Conservation (phyloP, 345 rosid species). For the Xanthoceras sorbifolium region DNA sequence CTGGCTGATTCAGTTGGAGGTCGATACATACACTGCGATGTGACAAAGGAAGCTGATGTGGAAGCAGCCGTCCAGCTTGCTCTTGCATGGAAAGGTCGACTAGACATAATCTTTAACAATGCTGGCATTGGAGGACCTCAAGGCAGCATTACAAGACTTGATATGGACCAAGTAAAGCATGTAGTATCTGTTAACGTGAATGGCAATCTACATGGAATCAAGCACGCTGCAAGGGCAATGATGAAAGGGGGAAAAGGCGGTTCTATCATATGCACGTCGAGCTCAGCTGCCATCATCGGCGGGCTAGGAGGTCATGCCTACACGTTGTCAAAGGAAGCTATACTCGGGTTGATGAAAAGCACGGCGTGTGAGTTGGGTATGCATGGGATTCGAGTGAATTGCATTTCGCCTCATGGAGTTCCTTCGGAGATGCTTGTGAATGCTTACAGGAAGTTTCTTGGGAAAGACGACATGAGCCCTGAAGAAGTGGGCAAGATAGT, state of each 20-base stretch:
- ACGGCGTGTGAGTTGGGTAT: constrained; percentile 73
- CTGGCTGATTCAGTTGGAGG: constrained; percentile 68
- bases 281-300: constrained; percentile 78
- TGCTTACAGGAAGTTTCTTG: constrained; percentile 46
- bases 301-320: constrained; percentile 81
- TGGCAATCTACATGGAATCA: constrained; percentile 71
- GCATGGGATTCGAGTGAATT: constrained; percentile 73
- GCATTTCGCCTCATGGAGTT: constrained; percentile 89
- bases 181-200: constrained; percentile 60
- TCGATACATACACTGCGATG: constrained; percentile 72
- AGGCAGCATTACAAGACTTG: constrained; percentile 61
- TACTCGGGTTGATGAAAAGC: constrained; percentile 56
- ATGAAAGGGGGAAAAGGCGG: constrained; percentile 55
- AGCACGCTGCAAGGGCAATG: constrained; percentile 82
- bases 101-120: constrained; percentile 52
- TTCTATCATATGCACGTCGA: constrained; percentile 72
- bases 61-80: constrained; percentile 63
- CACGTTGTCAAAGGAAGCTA: constrained; percentile 67
- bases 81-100: constrained; percentile 52
- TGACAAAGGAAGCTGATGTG: constrained; percentile 59
- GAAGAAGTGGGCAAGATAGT: constrained; percentile 57
- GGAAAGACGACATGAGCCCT: constrained; percentile 40
- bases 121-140: constrained; percentile 38
- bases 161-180: constrained; percentile 45
- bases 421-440: constrained; percentile 78